Conservation (phyloP, 257 asterid genomes). For the Ligustrum vulgare region DNA sequence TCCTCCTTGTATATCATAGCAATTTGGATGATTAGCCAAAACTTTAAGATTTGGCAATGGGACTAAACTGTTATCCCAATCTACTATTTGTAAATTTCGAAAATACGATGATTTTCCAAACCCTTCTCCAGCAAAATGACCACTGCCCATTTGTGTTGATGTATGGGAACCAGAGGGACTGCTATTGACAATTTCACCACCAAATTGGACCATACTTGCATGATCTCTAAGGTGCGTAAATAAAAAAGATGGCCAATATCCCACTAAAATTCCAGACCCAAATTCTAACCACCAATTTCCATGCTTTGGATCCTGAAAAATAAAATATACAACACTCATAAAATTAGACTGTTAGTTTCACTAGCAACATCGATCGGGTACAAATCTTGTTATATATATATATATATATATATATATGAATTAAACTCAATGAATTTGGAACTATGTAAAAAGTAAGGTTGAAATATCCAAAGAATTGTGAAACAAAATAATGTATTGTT, state of each 20-base stretch:
- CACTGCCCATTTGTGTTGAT: constrained; percentile 62
- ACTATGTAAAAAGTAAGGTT: too few species aligned
- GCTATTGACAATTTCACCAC: constrained; percentile 52
- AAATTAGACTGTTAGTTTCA: neutral
- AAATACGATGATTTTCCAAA: constrained; percentile 55
- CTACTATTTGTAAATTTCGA: constrained; percentile 49
- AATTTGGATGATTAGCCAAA: constrained; percentile 48
- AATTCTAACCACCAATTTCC: constrained; percentile 64
- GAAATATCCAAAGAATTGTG: neutral
- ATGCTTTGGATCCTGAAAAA: constrained; percentile 52
- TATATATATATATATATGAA: neutral
- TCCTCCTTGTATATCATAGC: constrained; percentile 52
- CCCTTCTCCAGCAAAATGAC: constrained; percentile 57
- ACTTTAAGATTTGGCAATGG: constrained; percentile 44
- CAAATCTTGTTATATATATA: neutral
- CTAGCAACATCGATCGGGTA: neutral
- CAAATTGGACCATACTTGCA: constrained; percentile 58
- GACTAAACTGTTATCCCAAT: constrained; percentile 52
- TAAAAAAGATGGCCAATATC: constrained; percentile 53
- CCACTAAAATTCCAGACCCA: constrained; percentile 47
- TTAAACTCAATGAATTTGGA: neutral
- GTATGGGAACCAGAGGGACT: constrained; percentile 40
- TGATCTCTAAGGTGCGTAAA: constrained; percentile 41
- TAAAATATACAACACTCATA: neutral
- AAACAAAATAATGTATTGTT: neutral